Evolutionary conservation across 2,329 filamentous ascomycete species (phyloP).

Genomic region (Fusarium caatingaense): DNA sequence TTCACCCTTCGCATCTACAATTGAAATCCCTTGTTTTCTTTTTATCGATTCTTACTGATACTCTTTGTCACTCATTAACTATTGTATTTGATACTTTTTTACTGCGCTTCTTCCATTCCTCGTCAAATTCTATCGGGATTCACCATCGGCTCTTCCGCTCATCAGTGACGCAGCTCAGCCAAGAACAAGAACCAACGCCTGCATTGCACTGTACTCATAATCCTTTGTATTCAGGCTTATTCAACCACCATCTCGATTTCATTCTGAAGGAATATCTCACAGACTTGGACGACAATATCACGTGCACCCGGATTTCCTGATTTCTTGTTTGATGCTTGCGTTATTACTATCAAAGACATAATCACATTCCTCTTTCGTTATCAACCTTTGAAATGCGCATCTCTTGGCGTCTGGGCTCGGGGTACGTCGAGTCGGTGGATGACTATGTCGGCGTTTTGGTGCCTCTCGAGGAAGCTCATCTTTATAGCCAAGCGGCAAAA

Average conservation of each 20-base stretch:
- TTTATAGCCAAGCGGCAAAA: conserved; percentile 65
- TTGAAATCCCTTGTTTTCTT: conserved; percentile 22
- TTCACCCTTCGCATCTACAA: conserved; percentile 37
- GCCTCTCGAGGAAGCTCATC: conserved; percentile 66
- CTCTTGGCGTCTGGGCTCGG: conserved; percentile 48
- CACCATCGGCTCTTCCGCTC: conserved; percentile 22
- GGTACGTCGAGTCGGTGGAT: conserved; percentile 58
- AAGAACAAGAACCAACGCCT: conserved; percentile 11
- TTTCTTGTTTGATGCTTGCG: conserved; percentile 4
- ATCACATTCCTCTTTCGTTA: neutral
- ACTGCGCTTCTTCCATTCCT: neutral
- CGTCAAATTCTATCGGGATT: conserved; percentile 1
- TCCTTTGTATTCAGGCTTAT: conserved; percentile 14
- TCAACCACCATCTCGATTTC: neutral
- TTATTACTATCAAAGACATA: conserved; percentile 15
- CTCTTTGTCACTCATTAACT: conserved; percentile 19
- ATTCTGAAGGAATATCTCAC: conserved; percentile 3
- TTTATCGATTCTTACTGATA: conserved; percentile 6
- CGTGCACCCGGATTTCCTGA: neutral
- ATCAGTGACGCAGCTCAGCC: conserved; percentile 36
- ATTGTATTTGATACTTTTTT: neutral
- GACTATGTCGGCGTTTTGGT: conserved; percentile 65
- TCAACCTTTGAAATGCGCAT: conserved; percentile 43
- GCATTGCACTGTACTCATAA: conserved; percentile 5
- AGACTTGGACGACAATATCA: conserved; percentile 8